These are phyloP conservation scores for Gossypium mustelinum DNA, from an alignment of 345 rosid species.

Conservation along the genomic window DNA sequence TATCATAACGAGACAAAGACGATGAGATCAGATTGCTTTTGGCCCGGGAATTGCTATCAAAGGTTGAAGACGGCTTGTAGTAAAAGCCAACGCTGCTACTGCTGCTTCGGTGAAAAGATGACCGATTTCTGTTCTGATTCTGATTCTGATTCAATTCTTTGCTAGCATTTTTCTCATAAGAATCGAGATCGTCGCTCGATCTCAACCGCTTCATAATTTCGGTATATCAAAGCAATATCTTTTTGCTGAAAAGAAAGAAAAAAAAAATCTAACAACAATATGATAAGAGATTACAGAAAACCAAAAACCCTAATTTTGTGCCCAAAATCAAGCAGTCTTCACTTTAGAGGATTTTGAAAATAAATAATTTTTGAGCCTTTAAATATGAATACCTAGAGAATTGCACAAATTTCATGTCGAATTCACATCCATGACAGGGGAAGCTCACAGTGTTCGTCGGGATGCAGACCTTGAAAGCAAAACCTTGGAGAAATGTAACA, in stretches of 20 bases:
- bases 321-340: not conserved
- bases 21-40: too few relatives aligned
- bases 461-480: not conserved
- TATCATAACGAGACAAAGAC: too few relatives aligned
- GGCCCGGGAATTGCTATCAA: too few relatives aligned
- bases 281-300: not conserved
- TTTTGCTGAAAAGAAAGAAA: not conserved
- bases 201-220: conserved; percentile 65
- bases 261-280: not conserved
- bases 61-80: too few relatives aligned
- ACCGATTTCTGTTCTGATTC: conserved; percentile 28
- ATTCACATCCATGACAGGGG: not conserved
- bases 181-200: conserved; percentile 80
- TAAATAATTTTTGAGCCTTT: not conserved
- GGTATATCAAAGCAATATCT: not conserved
- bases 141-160: conserved; percentile 40
- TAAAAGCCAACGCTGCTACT: conserved; percentile 1
- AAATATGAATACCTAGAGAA: not conserved
- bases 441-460: not conserved
- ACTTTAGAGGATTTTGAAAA: too few relatives aligned
- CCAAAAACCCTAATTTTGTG: not conserved
- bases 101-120: conserved; percentile 44
- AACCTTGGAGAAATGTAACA: not conserved
- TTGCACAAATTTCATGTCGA: not conserved
- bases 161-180: conserved; percentile 40